A percentile compares a stretch with the other conserved stretches of the same genome.
These are phyloP conservation scores for Ammopiptanthus mongolicus DNA, from an alignment of 306 rosid genomes.

Conservation along the genomic window DNA sequence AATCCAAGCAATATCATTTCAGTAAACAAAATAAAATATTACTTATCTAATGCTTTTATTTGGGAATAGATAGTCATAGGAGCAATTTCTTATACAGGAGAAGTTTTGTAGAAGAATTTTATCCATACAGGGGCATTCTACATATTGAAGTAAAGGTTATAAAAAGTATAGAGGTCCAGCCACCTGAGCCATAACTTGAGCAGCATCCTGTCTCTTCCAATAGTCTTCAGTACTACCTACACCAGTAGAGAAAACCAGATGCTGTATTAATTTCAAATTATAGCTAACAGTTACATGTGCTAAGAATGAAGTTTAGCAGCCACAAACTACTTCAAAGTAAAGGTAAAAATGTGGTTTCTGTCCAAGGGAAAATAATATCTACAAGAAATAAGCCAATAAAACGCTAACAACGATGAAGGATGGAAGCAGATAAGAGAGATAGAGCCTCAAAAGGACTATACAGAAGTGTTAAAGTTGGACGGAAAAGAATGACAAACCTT, in stretches of 20 bases:
- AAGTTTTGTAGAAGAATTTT: neutral
- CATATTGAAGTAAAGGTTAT: constrained; percentile 15
- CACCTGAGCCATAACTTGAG: constrained; percentile 80
- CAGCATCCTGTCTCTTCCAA: constrained; percentile 97
- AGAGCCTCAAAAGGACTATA: neutral
- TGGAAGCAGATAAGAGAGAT: neutral
- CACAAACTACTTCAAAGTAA: constrained; percentile 9
- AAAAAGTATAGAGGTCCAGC: constrained; percentile 10
- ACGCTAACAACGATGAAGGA: neutral
- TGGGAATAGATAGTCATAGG: neutral
- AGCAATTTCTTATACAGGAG: neutral
- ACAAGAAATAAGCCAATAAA: neutral
- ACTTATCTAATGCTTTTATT: neutral
- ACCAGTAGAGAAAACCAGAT: constrained; percentile 17
- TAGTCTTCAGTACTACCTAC: constrained; percentile 95
- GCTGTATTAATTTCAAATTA: neutral
- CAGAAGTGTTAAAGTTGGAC: neutral
- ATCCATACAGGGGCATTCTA: neutral
- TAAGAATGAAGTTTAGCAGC: neutral
- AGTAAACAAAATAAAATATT: neutral
- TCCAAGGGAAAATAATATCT: neutral
- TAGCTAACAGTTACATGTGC: neutral
- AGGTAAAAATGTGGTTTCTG: neutral
- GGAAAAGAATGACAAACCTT: neutral
- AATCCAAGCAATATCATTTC: constrained; percentile 15